Base-by-base conservation (phyloP, 73 alveolate species). In the Paramecium primaurelia region DNA sequence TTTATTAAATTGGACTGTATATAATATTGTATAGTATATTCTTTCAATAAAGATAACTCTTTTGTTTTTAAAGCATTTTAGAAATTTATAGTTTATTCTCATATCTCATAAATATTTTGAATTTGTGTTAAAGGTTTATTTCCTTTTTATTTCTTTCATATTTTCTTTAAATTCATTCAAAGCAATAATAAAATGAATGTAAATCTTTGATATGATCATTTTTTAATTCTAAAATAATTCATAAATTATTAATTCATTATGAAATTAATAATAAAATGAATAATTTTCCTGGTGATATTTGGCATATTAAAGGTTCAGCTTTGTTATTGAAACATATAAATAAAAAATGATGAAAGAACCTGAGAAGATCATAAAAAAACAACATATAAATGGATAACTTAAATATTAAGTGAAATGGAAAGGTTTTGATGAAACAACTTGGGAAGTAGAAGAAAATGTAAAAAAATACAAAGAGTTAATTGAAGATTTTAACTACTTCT, bases 371-470 rank as follows among this genome's bases (percentile, higher is more conserved):
- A 32, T 73, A 10, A 73, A 73, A 73, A 73, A 73, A 37, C 30
- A 40, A 73, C 22, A 30, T 14, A 25, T 40, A 8, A 73, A 73
- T 73, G 59, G 59, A 36, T 32, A 32, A 36, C 54, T 36, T 73
- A 32, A 38, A 36, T 80, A 80, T 36, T 45, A 49, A 44, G 77
- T 80, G 18, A 80, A 80, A 47, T 80, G 91, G 91, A 45, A 80
- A 47, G 91, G 91, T n/a, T 80, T 47, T 80, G 71, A 80, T 22
- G 91, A 80, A 47, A 20, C 58, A 0, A 80, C 91, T 25, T 80
- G 91, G 91, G 91, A 80, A 80, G 9, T 26, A 6, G 91, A 80
- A 49, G 91, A 80, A 2, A 42, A 26, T 25, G 71, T 80, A 25
- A 25, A 42, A 20, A 47, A 80, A 54, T 49, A 42, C 45, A 80